A percentile compares a stretch with the other conserved stretches of the same genome.
Conservation (phyloP, 2,329 filamentous ascomycete genomes). For the Periglandula ipomoeae region DNA sequence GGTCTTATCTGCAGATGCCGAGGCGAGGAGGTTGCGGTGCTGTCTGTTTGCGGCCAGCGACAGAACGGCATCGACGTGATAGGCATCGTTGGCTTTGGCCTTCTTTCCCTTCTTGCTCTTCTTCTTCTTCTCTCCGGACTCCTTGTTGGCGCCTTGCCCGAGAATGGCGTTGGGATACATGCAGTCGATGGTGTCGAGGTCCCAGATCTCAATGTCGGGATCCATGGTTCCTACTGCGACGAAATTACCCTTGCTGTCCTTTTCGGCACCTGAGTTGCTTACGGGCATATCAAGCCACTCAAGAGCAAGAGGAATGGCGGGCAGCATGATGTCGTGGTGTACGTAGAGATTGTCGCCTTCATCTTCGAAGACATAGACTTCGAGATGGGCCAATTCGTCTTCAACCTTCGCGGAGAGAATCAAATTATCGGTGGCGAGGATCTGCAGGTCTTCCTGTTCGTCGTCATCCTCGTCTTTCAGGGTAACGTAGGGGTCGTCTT, state of each 20-base stretch:
- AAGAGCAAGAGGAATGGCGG: slow-evolving; percentile 86
- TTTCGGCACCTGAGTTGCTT: slow-evolving; percentile 53
- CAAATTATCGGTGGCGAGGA: slow-evolving; percentile 86
- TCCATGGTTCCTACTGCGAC: slow-evolving; percentile 96
- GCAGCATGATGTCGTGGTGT: slow-evolving; percentile 98
- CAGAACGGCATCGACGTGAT: slow-evolving; percentile 90
- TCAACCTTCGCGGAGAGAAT: slow-evolving; percentile 89
- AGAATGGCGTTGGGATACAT: slow-evolving; percentile 98
- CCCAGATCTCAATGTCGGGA: slow-evolving; percentile 97
- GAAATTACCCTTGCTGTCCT: slow-evolving; percentile 71
- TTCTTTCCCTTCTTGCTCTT: slow-evolving; percentile 75
- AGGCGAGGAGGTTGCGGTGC: slow-evolving; percentile 89
- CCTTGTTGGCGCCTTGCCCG: slow-evolving; percentile 56
- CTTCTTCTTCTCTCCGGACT: slow-evolving; percentile 56
- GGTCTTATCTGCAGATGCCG: slow-evolving; percentile 91
- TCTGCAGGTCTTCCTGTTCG: slow-evolving; percentile 87
- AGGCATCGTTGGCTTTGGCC: slow-evolving; percentile 75
- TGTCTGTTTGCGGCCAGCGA: slow-evolving; percentile 86
- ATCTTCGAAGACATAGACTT: slow-evolving; percentile 97
- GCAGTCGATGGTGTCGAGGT: slow-evolving; percentile 89
- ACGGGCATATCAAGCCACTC: slow-evolving; percentile 96
- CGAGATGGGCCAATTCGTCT: slow-evolving; percentile 91
- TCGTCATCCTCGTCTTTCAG: slow-evolving; percentile 71
- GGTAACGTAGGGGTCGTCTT: slow-evolving; percentile 94
- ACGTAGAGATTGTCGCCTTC: slow-evolving; percentile 94